These are phyloP conservation scores for Ophiostoma quercus DNA, from an alignment of 2,329 filamentous ascomycete species.

Conservation along the genomic window DNA sequence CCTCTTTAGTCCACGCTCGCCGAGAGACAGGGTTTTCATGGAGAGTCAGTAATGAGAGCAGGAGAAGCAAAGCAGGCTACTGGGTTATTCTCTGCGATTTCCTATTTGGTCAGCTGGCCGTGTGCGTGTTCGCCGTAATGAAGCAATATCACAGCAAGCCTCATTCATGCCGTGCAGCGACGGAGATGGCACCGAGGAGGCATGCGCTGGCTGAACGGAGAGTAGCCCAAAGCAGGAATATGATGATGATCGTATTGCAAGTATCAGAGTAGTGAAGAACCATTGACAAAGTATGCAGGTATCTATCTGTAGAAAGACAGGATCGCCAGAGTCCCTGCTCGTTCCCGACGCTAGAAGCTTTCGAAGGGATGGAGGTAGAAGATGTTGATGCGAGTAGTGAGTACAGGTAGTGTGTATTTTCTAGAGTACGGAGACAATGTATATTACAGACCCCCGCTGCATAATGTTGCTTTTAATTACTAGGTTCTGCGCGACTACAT, in stretches of 20 bases:
- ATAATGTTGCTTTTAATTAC: constrained; percentile 46
- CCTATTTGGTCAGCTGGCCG: background rate
- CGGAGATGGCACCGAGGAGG: background rate
- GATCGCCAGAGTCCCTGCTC: constrained; percentile 7
- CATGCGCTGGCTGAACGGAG: background rate
- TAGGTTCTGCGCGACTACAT: constrained; percentile 42
- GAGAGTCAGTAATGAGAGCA: background rate
- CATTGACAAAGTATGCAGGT: background rate
- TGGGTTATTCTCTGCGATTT: background rate
- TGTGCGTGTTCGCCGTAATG: constrained; percentile 9
- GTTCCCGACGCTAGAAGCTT: constrained; percentile 34
- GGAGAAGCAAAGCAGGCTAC: background rate
- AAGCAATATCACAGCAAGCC: background rate
- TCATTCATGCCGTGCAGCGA: constrained; percentile 6
- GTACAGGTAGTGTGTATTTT: no score
- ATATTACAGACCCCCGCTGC: constrained; percentile 32
- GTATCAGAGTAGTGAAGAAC: background rate
- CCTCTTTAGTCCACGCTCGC: background rate
- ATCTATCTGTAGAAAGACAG: background rate
- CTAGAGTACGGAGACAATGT: background rate
- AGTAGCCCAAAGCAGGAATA: background rate
- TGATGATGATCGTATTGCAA: background rate
- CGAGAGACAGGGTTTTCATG: background rate
- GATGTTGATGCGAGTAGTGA: background rate
- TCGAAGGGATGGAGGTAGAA: background rate